Evolutionary conservation across 2,329 filamentous ascomycete species (phyloP), one percentile per base, ranked within the genome.

Genomic region (Clonostachys chloroleuca): DNA sequence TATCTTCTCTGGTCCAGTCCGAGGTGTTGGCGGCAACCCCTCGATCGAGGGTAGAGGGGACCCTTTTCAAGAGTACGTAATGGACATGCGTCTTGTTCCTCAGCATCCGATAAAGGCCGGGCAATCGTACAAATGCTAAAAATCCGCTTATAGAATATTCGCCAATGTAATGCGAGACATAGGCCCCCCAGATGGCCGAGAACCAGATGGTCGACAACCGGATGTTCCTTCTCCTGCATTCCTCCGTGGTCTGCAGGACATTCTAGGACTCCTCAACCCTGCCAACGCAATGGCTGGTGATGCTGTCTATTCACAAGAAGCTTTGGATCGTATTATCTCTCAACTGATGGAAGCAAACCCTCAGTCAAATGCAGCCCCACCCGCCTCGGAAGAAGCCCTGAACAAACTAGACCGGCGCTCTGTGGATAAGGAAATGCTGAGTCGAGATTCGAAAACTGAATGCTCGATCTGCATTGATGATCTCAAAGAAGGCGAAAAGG

Each of bases 381-480:
- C 92, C 4, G 92, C 92, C 9, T 77, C 89, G 0, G 78, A 84
- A 50, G 77, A 79, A 42, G 88, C 89, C 1, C 92, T 99, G 47
- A 76, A 79, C 24, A 77, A 80, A 5, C 70, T 99, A 6, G 81
- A 89, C 9, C 86, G 85, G 56, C 86, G 84, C 54, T 80, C 80
- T 40, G 73, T 94, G 3, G 81, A 89, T 44, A 71, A 78, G 48
- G 77, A 84, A 40, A 85, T 95, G 78, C 72, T 95, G 6, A 77
- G 74, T 2, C 62, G 70, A 0, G 80, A 83, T 46, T 79, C 78
- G 7, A 88, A 86, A 49, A 86, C 83, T 40, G 92, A 96, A 60
- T 99, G 94, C 64, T 92, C 89, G 35, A 96, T 99, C 49, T 99
- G 94, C 67, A 95, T 97, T 73, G 91, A 96, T 47, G 81, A 88